phyloP scores from a whole-genome alignment of 2,329 filamentous ascomycete species.

The Neodidymelliopsis sp. region DNA sequence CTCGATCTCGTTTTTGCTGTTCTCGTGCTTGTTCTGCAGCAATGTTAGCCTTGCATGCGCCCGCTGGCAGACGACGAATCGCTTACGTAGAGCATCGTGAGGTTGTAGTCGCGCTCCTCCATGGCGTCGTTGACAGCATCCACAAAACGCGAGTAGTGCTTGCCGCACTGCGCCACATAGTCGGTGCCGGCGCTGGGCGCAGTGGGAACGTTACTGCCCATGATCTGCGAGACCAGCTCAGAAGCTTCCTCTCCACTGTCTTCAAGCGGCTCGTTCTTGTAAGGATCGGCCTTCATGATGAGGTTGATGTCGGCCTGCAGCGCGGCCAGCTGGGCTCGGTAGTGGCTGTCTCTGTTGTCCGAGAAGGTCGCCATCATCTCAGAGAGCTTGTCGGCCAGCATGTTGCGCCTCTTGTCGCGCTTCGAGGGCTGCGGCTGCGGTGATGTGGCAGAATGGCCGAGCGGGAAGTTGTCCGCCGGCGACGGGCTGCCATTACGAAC shows the following conservation, averaged over 20 bases:
- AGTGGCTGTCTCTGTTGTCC: constrained; percentile 81
- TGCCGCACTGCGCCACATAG: constrained; percentile 71
- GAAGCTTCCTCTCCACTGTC: constrained; percentile 71
- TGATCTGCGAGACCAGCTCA: constrained; percentile 61
- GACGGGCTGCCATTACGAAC: constrained; percentile 49
- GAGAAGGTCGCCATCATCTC: constrained; percentile 80
- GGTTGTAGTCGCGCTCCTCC: constrained; percentile 83
- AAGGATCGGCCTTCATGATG: constrained; percentile 84
- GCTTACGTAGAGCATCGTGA: constrained; percentile 81
- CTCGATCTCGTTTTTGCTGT: constrained; percentile 62
- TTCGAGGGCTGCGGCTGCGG: constrained; percentile 71
- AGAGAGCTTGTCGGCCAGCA: constrained; percentile 79
- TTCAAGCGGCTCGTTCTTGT: constrained; percentile 72
- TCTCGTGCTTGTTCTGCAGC: constrained; percentile 63
- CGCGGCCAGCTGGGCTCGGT: constrained; percentile 87
- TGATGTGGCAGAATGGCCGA: constrained; percentile 50
- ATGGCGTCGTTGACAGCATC: constrained; percentile 86
- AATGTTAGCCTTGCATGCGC: neutral
- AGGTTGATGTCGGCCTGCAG: constrained; percentile 91
- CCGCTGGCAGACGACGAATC: neutral
- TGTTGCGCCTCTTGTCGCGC: constrained; percentile 86
- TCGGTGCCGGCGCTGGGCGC: constrained; percentile 70
- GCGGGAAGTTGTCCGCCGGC: constrained; percentile 45
- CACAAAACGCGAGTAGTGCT: constrained; percentile 84
- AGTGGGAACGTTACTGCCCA: constrained; percentile 50